phyloP scores from a whole-genome alignment of 352 stramenopile species.

The Globisporangium carolinianum region DNA sequence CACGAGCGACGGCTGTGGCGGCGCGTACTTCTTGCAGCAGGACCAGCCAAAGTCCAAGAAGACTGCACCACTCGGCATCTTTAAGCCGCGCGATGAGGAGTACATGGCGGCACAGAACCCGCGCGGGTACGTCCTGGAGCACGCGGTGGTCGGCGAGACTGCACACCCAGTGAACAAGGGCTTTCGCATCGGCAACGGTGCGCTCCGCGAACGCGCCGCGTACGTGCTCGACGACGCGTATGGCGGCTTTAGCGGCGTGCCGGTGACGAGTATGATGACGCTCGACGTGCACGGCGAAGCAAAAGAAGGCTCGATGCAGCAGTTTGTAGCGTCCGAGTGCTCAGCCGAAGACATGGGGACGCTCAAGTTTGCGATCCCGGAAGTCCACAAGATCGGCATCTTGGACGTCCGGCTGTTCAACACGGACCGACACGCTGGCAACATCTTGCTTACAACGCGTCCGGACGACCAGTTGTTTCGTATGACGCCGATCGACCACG shows the following conservation, averaged over 20 bases:
- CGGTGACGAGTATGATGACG: constrained; percentile 71
- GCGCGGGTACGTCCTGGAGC: constrained; percentile 88
- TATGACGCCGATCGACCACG: constrained; percentile 87
- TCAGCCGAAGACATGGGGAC: constrained; percentile 86
- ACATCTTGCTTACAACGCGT: constrained; percentile 65
- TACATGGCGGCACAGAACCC: constrained; percentile 99
- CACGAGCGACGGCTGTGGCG: constrained; percentile 75
- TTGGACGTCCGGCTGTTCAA: constrained; percentile 87
- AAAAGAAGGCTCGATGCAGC: constrained; percentile 85
- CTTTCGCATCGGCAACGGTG: constrained; percentile 82
- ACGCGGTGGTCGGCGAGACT: constrained; percentile 67
- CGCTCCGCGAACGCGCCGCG: constrained; percentile 72
- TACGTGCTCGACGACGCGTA: constrained; percentile 80
- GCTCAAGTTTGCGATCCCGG: constrained; percentile 75
- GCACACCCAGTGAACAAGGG: constrained; percentile 81
- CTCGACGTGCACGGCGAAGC: constrained; percentile 47
- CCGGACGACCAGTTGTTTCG: constrained; percentile 56
- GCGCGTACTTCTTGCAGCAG: constrained; percentile 56
- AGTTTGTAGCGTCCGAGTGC: constrained; percentile 73
- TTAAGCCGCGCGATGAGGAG: constrained; percentile 99
- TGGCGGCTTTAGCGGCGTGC: constrained; percentile 77
- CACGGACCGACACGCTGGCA: constrained; percentile 82
- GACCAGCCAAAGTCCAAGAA: constrained; percentile 12
- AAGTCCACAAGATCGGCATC: constrained; percentile 88
- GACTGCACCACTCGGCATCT: constrained; percentile 69